phyloP scores from a whole-genome alignment of 768 basidiomycete genomes.

The Clavaria fumosa region DNA sequence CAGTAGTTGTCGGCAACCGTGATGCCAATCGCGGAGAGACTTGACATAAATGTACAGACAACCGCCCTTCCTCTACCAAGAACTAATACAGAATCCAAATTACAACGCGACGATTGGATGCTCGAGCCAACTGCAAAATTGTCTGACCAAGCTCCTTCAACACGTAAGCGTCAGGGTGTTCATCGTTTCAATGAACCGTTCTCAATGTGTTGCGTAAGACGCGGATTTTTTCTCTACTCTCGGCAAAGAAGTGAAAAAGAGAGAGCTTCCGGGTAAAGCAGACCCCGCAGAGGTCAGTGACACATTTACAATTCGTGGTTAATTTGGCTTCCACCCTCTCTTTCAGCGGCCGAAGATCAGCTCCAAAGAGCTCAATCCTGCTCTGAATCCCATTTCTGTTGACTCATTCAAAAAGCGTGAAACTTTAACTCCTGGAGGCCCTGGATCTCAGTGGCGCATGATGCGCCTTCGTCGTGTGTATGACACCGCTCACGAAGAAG shows the following conservation, averaged over 20 bases:
- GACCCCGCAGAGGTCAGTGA: conserved; percentile 56
- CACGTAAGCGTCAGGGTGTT: conserved; percentile 14
- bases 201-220: conserved; percentile 52
- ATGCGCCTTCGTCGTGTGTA: conserved; percentile 84
- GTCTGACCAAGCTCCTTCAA: conserved; percentile 12
- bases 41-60: conserved; percentile 43
- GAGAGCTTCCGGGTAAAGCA: conserved; percentile 40
- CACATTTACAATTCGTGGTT: not conserved
- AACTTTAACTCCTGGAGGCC: conserved; percentile 62
- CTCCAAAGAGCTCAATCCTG: conserved; percentile 45
- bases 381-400: conserved; percentile 31
- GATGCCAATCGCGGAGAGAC: conserved; percentile 59
- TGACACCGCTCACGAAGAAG: conserved; percentile 82
- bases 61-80: conserved; percentile 37
- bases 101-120: conserved; percentile 87
- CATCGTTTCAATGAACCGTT: conserved; percentile 31
- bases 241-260: conserved; percentile 60
- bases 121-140: conserved; percentile 29
- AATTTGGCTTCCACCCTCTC: not conserved
- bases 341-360: conserved; percentile 40
- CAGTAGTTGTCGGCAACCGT: conserved; percentile 47
- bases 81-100: conserved; percentile 30
- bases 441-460: conserved; percentile 96
- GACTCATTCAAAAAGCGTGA: conserved; percentile 27
- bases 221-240: conserved; percentile 83